Evolutionary conservation across 1,139 yeast species (phyloP).

Genomic region (Sugiyamaella pinicola): DNA sequence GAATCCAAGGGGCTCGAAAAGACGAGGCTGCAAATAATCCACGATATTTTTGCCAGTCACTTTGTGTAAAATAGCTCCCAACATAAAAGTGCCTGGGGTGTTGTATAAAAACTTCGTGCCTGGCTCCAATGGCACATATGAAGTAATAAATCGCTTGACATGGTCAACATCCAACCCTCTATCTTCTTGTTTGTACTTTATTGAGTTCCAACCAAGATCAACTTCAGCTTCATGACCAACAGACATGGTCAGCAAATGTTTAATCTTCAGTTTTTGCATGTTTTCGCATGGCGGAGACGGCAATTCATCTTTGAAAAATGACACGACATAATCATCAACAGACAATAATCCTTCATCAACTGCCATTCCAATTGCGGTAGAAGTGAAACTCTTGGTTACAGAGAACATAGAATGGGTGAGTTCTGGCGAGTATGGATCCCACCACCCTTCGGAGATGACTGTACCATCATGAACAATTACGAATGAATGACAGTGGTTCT

Average conservation of each 20-base stretch:
- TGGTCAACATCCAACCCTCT: constrained; percentile 19
- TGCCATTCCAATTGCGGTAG: constrained; percentile 26
- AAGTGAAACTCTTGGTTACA: constrained; percentile 25
- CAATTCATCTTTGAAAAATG: constrained; percentile 21
- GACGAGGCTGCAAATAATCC: constrained; percentile 24
- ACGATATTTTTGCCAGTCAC: constrained; percentile 22
- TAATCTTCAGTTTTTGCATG: constrained; percentile 23
- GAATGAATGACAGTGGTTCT: constrained; percentile 20
- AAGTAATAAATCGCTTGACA: constrained; percentile 21
- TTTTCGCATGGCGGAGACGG: constrained; percentile 23
- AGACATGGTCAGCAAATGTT: constrained; percentile 25
- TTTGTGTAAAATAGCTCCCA: constrained; percentile 24
- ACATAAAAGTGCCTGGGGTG: constrained; percentile 23
- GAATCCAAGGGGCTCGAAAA: constrained; percentile 26
- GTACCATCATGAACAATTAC: constrained; percentile 21
- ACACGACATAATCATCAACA: constrained; percentile 22
- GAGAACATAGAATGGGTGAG: constrained; percentile 25
- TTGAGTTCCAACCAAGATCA: constrained; percentile 16
- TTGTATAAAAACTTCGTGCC: constrained; percentile 24
- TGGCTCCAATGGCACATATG: constrained; percentile 23
- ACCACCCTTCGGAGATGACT: constrained; percentile 26
- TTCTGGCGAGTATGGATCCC: constrained; percentile 24
- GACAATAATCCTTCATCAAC: constrained; percentile 24
- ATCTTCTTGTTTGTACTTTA: constrained; percentile 6
- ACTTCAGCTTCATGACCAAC: constrained; percentile 22